Evolutionary conservation across 768 basidiomycete species (phyloP), one percentile per base, ranked within the genome.

Genomic region (Tricholoma furcatifolium): DNA sequence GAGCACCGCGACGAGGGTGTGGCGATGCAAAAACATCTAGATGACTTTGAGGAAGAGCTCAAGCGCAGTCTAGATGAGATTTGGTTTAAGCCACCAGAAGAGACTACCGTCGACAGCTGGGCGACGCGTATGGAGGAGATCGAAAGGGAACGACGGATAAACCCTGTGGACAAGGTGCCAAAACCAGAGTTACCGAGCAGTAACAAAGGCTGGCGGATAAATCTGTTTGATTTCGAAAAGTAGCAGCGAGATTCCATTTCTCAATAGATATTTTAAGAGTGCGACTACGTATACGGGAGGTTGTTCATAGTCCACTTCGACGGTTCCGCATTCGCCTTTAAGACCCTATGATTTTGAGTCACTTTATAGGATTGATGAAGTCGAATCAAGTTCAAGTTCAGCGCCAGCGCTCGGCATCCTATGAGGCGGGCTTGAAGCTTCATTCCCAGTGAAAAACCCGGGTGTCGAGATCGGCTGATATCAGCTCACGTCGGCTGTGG

Each of bases 1-100:
- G 81, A 80, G 35, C 91, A 95, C 63, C 76, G 81, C 1, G 67
- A 71, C n/a, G 87, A 90, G 55, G 93, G 87, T 0, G 58, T 65
- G 34, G 71, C 68, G 1, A 69, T 97, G 52, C 92, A 96, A 65
- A 61, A 69, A 4, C 80, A 84, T 40, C 68, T 92, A 1, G 55
- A 60, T 3, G 66, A 68, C 0, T 87, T 95, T 54, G 79, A 85
- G 55, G 58, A 55, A 27, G 85, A 87, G 67, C 61, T 89, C 11
- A 66, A 70, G 8, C 70, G 71, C 15, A 79, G 80, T 6, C 63
- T 91, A 12, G 82, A 86, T 12, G 83, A 82, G 53, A 77, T 88
- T 8, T 93, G 91, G 91, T 73, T 68, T 45, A 76, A 73, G 57
- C 56, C 72, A 10, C 57, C 67, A 10, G 70, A 67, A 17, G 71